These are phyloP conservation scores for Colletotrichum tropicicola DNA, from an alignment of 2,329 filamentous ascomycete genomes.

Conservation along the genomic window DNA sequence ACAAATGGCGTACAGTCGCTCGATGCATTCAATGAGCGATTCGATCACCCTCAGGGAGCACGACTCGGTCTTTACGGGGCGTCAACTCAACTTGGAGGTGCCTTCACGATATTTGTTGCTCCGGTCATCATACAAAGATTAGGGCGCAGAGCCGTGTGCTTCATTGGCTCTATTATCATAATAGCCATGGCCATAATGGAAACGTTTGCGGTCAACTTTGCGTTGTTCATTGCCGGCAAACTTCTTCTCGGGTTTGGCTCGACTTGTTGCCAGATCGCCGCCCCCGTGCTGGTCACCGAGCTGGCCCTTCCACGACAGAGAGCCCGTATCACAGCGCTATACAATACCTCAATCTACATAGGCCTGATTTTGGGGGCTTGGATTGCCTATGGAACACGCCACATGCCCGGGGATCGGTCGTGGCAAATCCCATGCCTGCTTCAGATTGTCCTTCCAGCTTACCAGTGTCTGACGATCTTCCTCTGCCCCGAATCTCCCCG, in stretches of 20 bases:
- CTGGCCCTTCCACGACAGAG: background rate
- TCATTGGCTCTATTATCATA: constrained; percentile 16
- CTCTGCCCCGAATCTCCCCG: constrained; percentile 8
- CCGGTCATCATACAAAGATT: constrained; percentile 19
- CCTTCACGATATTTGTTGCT: constrained; percentile 16
- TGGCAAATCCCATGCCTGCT: constrained; percentile 2
- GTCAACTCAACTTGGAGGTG: constrained; percentile 18
- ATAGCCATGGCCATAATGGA: constrained; percentile 4
- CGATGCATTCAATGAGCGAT: constrained; percentile 19
- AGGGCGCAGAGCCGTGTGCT: constrained; percentile 3
- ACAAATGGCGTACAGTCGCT: constrained; percentile 21
- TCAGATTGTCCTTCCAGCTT: background rate
- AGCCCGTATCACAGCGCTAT: background rate
- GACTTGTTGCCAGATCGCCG: background rate
- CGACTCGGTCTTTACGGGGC: constrained; percentile 24
- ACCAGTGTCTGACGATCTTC: background rate
- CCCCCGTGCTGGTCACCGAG: background rate
- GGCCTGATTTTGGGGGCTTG: constrained; percentile 22
- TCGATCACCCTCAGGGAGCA: constrained; percentile 12
- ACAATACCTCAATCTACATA: constrained; percentile 19
- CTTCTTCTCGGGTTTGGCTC: constrained; percentile 3
- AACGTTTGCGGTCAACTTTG: background rate
- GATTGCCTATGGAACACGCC: background rate
- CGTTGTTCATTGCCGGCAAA: constrained; percentile 2
- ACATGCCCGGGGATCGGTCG: background rate